A percentile compares a stretch with the other conserved stretches of the same genome.
These are phyloP conservation scores for Trichomonascus vanleenenianus DNA, from an alignment of 805 yeast genomes.

Conservation along the genomic window DNA sequence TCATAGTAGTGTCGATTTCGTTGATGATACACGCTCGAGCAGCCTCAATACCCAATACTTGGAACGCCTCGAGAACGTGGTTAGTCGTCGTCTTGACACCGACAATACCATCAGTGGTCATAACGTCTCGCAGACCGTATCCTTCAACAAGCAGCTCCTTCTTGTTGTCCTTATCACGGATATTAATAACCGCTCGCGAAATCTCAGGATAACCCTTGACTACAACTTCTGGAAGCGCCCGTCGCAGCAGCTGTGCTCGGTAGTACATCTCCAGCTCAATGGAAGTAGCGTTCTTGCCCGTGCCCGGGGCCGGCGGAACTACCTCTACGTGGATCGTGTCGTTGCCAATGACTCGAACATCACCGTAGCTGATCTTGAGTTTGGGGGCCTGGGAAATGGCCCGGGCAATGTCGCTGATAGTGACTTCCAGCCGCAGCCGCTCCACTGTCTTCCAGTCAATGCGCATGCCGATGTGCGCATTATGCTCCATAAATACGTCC, in stretches of 20 bases:
- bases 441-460: constrained; percentile 81
- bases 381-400: constrained; percentile 85
- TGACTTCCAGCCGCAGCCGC: constrained; percentile 79
- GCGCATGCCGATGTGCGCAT: constrained; percentile 73
- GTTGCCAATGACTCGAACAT: constrained; percentile 63
- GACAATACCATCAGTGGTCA: constrained; percentile 95
- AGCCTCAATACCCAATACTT: constrained; percentile 95
- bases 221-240: constrained; percentile 78
- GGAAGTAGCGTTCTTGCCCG: constrained; percentile 27
- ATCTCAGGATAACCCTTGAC: constrained; percentile 91
- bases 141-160: constrained; percentile 93
- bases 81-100: constrained; percentile 84
- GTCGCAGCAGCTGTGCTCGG: constrained; percentile 81
- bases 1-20: constrained; percentile 96
- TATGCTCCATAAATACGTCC: constrained; percentile 79
- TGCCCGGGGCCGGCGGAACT: constrained; percentile 35
- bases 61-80: constrained; percentile 82
- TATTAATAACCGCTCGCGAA: constrained; percentile 93
- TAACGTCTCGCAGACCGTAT: constrained; percentile 89
- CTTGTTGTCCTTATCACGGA: constrained; percentile 74
- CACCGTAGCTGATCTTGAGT: constrained; percentile 68
- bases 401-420: constrained; percentile 73
- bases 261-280: constrained; percentile 56
- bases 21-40: constrained; percentile 88
- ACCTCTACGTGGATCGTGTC: constrained; percentile 42